A percentile compares a stretch with the other conserved stretches of the same genome.
Evolutionary conservation across 768 basidiomycete species (phyloP).

Genomic region (Phallus indusiatus): DNA sequence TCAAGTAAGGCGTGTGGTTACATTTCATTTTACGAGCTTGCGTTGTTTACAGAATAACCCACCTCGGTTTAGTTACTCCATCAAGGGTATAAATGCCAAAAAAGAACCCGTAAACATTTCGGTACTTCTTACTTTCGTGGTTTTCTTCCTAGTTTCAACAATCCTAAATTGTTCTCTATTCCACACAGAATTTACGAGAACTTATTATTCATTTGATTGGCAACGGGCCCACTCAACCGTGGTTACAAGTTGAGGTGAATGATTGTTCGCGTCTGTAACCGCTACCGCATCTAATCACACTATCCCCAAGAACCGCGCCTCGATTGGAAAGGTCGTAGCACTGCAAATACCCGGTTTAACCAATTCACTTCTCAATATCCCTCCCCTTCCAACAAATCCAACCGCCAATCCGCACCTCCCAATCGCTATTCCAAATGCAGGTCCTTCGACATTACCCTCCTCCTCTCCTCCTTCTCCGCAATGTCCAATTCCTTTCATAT

Average conservation of each 20-base stretch:
- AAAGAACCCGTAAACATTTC: constrained; percentile 69
- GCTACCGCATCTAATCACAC: no score
- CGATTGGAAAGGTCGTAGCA: no score
- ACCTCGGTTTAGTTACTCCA: constrained; percentile 82
- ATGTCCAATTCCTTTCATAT: no score
- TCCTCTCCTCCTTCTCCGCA: neutral
- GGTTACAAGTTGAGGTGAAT: constrained; percentile 86
- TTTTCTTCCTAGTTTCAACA: constrained; percentile 8
- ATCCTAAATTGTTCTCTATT: neutral
- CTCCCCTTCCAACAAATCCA: no score
- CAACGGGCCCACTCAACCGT: constrained; percentile 76
- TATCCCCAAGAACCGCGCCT: no score
- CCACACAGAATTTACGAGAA: constrained; percentile 76
- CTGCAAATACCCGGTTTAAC: no score
- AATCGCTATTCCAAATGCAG: no score
- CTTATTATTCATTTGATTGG: constrained; percentile 73
- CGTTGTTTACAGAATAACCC: constrained; percentile 33
- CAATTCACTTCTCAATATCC: no score
- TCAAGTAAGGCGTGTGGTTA: neutral
- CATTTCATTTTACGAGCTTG: constrained; percentile 10
- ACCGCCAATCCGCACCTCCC: no score
- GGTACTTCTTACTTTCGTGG: no score
- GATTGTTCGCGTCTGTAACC: no score
- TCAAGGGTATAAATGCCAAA: constrained; percentile 62
- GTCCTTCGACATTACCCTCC: no score